These are phyloP conservation scores for Aspergillus nomiae DNA, from an alignment of 2,329 filamentous ascomycete species.

Conservation along the genomic window DNA sequence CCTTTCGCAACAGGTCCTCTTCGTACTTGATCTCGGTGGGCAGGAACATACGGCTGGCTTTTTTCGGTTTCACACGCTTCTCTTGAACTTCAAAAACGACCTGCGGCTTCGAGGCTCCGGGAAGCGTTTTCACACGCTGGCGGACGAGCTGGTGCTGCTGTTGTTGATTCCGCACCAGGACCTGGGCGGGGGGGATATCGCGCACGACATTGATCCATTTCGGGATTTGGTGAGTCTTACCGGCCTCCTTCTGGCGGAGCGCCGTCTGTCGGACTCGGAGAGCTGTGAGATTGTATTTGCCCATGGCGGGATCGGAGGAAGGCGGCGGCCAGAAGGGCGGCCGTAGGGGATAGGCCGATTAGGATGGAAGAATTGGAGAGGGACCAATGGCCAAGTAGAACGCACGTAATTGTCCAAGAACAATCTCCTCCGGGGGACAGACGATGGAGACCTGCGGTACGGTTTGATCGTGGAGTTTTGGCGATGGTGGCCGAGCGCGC, in stretches of 20 bases:
- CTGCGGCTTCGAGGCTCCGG: slow-evolving; percentile 32
- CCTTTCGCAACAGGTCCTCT: slow-evolving; percentile 77
- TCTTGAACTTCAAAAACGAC: slow-evolving; percentile 39
- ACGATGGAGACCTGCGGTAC: neutral
- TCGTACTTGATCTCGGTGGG: slow-evolving; percentile 77
- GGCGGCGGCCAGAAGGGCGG: slow-evolving; percentile 3
- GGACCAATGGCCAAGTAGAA: neutral
- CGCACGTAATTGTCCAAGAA: neutral
- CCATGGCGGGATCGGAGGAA: slow-evolving; percentile 35
- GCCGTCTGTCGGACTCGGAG: slow-evolving; percentile 48
- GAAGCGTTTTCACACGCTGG: slow-evolving; percentile 39
- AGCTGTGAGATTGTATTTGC: slow-evolving; percentile 50
- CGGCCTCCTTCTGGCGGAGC: slow-evolving; percentile 39
- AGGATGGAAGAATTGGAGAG: neutral
- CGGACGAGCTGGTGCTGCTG: slow-evolving; percentile 46
- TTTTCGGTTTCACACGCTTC: slow-evolving; percentile 54
- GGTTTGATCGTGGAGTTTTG: slow-evolving; percentile 1
- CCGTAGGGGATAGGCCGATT: neutral
- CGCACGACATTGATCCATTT: slow-evolving; percentile 60
- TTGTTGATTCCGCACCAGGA: slow-evolving; percentile 60
- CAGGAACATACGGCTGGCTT: slow-evolving; percentile 75
- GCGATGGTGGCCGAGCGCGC: slow-evolving; percentile 15
- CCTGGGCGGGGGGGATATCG: slow-evolving; percentile 61
- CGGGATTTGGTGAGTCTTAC: slow-evolving; percentile 39
- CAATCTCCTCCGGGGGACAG: neutral